A percentile compares a stretch with the other conserved stretches of the same genome.
Conservation (phyloP, 1,284 basidiomycete genomes). For the Leucoagaricus sp. region DNA sequence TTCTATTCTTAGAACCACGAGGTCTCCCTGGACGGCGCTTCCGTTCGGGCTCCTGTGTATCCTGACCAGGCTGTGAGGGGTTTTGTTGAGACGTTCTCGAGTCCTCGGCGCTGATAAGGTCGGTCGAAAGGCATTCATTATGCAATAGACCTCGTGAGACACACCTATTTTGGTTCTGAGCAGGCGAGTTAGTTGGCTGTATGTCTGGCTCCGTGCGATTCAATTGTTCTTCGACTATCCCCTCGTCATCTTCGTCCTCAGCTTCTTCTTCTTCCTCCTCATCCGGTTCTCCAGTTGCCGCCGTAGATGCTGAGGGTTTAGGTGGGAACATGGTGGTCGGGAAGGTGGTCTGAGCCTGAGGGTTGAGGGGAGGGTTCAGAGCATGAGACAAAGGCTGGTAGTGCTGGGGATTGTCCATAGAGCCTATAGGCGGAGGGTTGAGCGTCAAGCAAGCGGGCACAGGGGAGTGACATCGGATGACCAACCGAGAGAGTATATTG, state of each 20-base stretch:
- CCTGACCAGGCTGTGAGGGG: conserved; percentile 13
- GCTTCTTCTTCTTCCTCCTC: conserved; percentile 59
- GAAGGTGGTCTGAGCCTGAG: conserved; percentile 36
- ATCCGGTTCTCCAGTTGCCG: conserved; percentile 27
- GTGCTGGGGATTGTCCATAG: conserved; percentile 75
- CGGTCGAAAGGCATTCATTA: conserved; percentile 2
- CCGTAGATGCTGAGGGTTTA: conserved; percentile 21
- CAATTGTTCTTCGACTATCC: conserved; percentile 67
- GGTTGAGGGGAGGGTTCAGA: conserved; percentile 52
- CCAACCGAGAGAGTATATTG: conserved; percentile 6
- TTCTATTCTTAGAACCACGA: conserved; percentile 73
- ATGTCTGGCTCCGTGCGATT: conserved; percentile 38
- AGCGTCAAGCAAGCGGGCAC: conserved; percentile 1
- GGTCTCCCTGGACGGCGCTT: conserved; percentile 75
- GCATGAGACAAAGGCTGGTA: conserved; percentile 81
- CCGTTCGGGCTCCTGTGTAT: conserved; percentile 34
- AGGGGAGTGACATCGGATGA: not conserved
- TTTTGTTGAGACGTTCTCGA: conserved; percentile 12
- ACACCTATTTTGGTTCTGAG: conserved; percentile 27
- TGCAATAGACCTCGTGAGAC: conserved; percentile 25
- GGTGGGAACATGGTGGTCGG: conserved; percentile 27
- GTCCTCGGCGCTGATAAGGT: conserved; percentile 10
- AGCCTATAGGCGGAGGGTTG: conserved; percentile 13
- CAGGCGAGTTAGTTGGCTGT: conserved; percentile 31
- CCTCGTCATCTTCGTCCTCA: conserved; percentile 68